Evolutionary conservation across 352 stramenopile genomes (phyloP).

Genomic region (Phytophthora vignae): DNA sequence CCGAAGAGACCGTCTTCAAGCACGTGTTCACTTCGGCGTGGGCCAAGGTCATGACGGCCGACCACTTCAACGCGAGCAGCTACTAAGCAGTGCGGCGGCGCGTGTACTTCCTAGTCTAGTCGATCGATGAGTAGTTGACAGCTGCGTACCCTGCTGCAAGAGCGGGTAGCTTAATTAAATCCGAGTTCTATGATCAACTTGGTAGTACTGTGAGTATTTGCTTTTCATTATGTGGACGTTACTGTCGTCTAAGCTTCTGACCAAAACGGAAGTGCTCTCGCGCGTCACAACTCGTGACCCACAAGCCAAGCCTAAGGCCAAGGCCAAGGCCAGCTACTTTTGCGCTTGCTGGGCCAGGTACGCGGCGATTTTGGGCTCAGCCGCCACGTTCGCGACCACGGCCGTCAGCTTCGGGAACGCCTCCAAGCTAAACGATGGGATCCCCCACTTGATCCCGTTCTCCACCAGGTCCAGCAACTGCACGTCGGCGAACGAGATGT

Average conservation of each 20-base stretch:
- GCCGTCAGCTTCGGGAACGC: not conserved
- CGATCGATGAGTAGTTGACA: conserved; percentile 11
- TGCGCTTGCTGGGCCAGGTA: not conserved
- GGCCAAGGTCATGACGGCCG: conserved; percentile 30
- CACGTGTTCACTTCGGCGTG: conserved; percentile 24
- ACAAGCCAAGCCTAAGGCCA: too few species aligned
- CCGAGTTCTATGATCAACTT: conserved; percentile 24
- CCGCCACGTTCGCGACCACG: not conserved
- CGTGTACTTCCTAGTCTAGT: conserved; percentile 1
- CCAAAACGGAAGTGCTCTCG: too few species aligned
- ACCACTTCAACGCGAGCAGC: conserved; percentile 23
- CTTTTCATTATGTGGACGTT: too few species aligned
- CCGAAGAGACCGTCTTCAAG: conserved; percentile 24
- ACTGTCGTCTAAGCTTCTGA: too few species aligned
- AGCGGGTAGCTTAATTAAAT: conserved; percentile 32
- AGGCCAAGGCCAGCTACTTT: not conserved
- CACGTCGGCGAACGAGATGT: conserved; percentile 23
- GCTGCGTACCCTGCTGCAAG: conserved; percentile 6
- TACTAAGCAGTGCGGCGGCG: conserved; percentile 18
- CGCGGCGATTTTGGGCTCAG: not conserved
- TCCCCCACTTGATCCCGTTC: not conserved
- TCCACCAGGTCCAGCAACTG: not conserved
- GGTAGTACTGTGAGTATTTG: not conserved
- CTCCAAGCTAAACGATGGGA: conserved; percentile 14
- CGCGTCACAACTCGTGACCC: too few species aligned